Evolutionary conservation across 345 rosid species (phyloP).

Genomic region (Syzygium aromaticum): DNA sequence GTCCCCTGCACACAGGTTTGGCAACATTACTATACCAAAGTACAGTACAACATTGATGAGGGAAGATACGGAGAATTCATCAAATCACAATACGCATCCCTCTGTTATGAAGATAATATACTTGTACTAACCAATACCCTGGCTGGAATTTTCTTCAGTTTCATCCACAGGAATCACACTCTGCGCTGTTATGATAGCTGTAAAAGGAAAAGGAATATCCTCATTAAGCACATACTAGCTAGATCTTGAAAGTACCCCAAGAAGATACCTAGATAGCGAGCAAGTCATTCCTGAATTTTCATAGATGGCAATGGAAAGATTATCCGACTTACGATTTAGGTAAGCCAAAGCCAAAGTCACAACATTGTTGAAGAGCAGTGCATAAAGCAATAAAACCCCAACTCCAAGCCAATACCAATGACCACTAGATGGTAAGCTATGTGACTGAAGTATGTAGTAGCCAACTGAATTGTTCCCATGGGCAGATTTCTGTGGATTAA

Average conservation of each 20-base stretch:
- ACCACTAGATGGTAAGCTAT: slow-evolving; percentile 36
- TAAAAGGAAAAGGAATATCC: slow-evolving; percentile 7
- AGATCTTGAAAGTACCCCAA: neutral
- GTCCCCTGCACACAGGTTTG: slow-evolving; percentile 10
- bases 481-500: slow-evolving; percentile 43
- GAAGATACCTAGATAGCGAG: neutral
- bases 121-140: slow-evolving; percentile 14
- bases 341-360: slow-evolving; percentile 68
- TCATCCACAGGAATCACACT: slow-evolving; percentile 30
- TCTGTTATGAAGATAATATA: neutral
- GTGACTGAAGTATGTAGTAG: slow-evolving; percentile 42
- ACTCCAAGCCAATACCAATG: slow-evolving; percentile 88
- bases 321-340: slow-evolving; percentile 58
- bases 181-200: slow-evolving; percentile 54
- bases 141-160: slow-evolving; percentile 19
- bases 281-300: neutral
- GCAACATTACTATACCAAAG: neutral
- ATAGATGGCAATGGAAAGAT: neutral
- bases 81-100: neutral
- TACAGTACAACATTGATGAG: neutral
- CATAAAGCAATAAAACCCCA: slow-evolving; percentile 50
- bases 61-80: neutral
- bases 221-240: neutral
- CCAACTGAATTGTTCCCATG: slow-evolving; percentile 46
- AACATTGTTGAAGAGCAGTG: slow-evolving; percentile 51